phyloP scores from a whole-genome alignment of 2,329 filamentous ascomycete species.

The Neocucurbitaria cava region DNA sequence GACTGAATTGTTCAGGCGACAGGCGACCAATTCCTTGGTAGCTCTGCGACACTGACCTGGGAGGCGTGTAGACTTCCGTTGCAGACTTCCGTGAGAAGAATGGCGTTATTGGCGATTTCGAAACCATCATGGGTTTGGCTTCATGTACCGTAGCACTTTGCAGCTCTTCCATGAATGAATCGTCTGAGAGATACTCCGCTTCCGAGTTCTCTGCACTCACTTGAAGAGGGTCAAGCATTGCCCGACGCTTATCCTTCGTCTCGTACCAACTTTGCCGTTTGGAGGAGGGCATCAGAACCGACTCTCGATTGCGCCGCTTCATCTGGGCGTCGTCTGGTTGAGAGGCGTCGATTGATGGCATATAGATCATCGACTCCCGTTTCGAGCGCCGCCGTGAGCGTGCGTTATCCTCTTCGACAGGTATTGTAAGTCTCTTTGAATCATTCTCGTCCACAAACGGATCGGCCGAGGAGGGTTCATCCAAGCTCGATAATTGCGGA shows the following conservation, averaged over 20 bases:
- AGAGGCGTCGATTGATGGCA: slow-evolving; percentile 27
- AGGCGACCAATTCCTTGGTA: slow-evolving; percentile 27
- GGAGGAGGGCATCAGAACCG: slow-evolving; percentile 31
- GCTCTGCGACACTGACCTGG: slow-evolving; percentile 49
- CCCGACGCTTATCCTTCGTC: slow-evolving; percentile 48
- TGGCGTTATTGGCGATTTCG: slow-evolving; percentile 81
- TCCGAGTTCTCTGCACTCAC: slow-evolving; percentile 49
- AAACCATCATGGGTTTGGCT: slow-evolving; percentile 74
- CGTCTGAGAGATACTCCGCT: slow-evolving; percentile 70
- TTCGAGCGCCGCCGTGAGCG: slow-evolving; percentile 35
- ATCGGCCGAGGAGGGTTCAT: slow-evolving; percentile 17
- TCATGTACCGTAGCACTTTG: slow-evolving; percentile 82
- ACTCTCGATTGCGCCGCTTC: slow-evolving; percentile 36
- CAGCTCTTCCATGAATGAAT: slow-evolving; percentile 84
- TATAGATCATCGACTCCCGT: slow-evolving; percentile 42
- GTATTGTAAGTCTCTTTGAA: slow-evolving; percentile 26
- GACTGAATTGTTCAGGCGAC: slow-evolving; percentile 36
- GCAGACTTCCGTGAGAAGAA: slow-evolving; percentile 57
- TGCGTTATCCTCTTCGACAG: slow-evolving; percentile 17
- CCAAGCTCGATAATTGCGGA: slow-evolving; percentile 4
- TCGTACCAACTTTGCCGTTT: slow-evolving; percentile 38
- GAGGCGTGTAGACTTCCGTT: slow-evolving; percentile 32
- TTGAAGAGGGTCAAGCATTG: slow-evolving; percentile 50
- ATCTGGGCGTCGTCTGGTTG: slow-evolving; percentile 21
- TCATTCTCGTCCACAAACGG: slow-evolving; percentile 18